Percentiles rank a stretch among this genome's conserved stretches.
Evolutionary conservation across 139 green algal species (phyloP).

Genomic region (Picochlorum costavermella): DNA sequence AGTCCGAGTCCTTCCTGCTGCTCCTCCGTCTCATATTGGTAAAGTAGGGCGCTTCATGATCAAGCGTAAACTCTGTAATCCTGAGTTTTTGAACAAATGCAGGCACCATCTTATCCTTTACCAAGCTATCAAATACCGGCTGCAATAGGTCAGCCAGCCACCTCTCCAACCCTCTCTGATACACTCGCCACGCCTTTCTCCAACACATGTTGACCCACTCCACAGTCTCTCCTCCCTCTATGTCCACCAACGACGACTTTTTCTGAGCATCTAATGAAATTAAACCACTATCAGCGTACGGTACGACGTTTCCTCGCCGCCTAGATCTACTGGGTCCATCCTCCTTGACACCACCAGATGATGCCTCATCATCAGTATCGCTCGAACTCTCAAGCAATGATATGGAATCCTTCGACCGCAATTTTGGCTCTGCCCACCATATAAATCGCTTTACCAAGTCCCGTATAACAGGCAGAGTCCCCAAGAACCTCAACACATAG

Average conservation of each 20-base stretch:
- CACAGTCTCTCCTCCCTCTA: slow-evolving; percentile 60
- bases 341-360: slow-evolving; percentile 6
- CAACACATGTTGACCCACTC: slow-evolving; percentile 98
- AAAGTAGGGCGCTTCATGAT: slow-evolving; percentile 89
- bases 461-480: slow-evolving; percentile 30
- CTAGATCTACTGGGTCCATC: neutral
- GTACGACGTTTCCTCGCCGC: no score
- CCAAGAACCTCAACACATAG: slow-evolving; percentile 28
- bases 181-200: slow-evolving; percentile 90
- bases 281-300: slow-evolving; percentile 11
- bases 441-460: slow-evolving; percentile 34
- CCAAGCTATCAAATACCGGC: slow-evolving; percentile 81
- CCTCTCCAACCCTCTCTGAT: slow-evolving; percentile 81
- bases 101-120: slow-evolving; percentile 42
- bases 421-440: slow-evolving; percentile 26
- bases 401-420: neutral
- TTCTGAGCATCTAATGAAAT: slow-evolving; percentile 35
- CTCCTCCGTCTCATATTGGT: slow-evolving; percentile 79
- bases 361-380: neutral
- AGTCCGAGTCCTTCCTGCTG: slow-evolving; percentile 73
- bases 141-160: slow-evolving; percentile 91
- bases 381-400: neutral
- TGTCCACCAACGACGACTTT: no score
- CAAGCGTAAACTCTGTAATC: slow-evolving; percentile 87
- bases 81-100: slow-evolving; percentile 62